Percentiles rank a stretch among this genome's conserved stretches.
Conservation (phyloP, 345 rosid genomes). For the Mangifera indica region DNA sequence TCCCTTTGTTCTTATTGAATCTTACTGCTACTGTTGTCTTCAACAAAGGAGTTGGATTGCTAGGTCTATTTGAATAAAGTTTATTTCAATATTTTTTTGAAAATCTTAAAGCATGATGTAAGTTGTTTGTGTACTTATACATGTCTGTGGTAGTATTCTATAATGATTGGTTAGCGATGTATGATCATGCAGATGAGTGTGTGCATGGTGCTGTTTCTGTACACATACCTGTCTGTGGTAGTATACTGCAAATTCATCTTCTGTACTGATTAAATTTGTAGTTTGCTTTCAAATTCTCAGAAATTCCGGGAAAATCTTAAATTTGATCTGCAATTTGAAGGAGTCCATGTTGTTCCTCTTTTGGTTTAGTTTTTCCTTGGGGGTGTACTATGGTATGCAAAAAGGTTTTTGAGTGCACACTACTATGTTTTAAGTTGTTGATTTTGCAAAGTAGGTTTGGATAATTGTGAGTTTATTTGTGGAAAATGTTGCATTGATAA, state of each 20-base stretch:
- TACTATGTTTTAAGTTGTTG: background rate
- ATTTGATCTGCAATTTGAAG: background rate
- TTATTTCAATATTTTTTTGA: background rate
- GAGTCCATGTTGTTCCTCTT: background rate
- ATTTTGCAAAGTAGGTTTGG: background rate
- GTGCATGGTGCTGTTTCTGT: background rate
- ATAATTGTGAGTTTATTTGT: background rate
- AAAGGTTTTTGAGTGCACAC: background rate
- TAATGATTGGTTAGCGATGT: background rate
- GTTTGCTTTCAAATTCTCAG: background rate
- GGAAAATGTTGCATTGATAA: no score
- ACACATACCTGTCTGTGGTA: background rate
- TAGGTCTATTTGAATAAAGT: background rate
- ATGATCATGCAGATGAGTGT: background rate
- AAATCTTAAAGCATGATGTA: background rate
- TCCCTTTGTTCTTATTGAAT: slow-evolving; percentile 14
- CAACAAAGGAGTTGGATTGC: background rate
- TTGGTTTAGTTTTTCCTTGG: background rate
- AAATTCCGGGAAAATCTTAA: background rate
- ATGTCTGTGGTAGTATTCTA: no score
- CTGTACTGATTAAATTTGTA: background rate
- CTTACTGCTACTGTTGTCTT: background rate
- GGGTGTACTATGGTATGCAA: background rate
- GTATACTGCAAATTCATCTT: background rate
- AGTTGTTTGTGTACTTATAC: no score